Evolutionary conservation across 306 rosid genomes (phyloP), one percentile per base, ranked within the genome.

Genomic region (Abrus pulchellus): DNA sequence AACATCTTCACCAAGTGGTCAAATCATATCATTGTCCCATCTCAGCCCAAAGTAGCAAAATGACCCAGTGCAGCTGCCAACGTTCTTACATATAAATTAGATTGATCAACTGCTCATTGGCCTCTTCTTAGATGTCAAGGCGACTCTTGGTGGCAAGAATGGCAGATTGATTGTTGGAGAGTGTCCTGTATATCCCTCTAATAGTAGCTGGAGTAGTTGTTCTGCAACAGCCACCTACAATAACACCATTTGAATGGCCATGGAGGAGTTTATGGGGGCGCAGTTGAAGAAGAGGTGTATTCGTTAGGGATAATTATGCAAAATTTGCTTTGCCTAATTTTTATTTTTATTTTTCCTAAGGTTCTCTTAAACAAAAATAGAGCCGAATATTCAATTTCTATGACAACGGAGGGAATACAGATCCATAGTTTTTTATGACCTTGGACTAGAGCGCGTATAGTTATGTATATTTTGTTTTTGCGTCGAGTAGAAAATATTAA

Each of bases 201-300:
- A 84, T 73, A 41, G 92, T 88, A 56, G 45, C 66, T 43, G 92
- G 92, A 57, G 92, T 88, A 57, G 92, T 88, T 7, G 92, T 88
- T 68, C 92, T 83, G 80, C 92, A 88, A 73, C 90, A 88, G 36
- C 90, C 92, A 68, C 92, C 92, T 29, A 88, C 60, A 76, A 88
- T 88, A 88, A 5, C 84, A 73, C 92, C 92, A 88, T 82, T 80
- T 86, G 20, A 20, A 20, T n/a, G 20, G 20, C 20, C 20, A 20
- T 20, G 20, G 20, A 20, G 20, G 20, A 20, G 20, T 20, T 20
- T 20, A 20, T 20, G 20, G 20, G 20, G 20, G 20, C 20, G 20
- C 20, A 20, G 20, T 20, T 20, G 20, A 20, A 20, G 20, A 20
- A 20, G 20, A 20, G 20, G 20, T 20, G 20, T 20, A 20, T 20